A percentile compares a stretch with the other conserved stretches of the same genome.
phyloP scores from a whole-genome alignment of 176 grass and related monocot genomes.

The Sorghum bicolor region DNA sequence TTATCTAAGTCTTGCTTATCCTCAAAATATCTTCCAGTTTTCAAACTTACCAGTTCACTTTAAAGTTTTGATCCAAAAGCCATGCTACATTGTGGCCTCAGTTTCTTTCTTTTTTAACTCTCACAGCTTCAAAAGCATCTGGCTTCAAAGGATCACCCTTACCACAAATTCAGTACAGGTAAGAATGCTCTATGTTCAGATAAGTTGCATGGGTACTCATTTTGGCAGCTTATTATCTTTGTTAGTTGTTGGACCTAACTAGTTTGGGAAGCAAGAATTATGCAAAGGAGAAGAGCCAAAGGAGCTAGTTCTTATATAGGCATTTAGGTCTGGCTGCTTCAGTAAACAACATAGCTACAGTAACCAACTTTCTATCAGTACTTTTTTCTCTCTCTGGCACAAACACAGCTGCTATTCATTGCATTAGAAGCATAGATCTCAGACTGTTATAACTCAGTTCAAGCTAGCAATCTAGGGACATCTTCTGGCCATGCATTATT shows the following conservation, averaged over 20 bases:
- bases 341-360: background rate
- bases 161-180: slow-evolving; percentile 89
- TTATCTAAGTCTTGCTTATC: background rate
- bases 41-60: background rate
- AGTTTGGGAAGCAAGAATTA: background rate
- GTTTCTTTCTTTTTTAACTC: background rate
- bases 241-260: background rate
- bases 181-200: slow-evolving; percentile 24
- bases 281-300: background rate
- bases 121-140: slow-evolving; percentile 83
- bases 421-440: background rate
- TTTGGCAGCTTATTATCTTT: background rate
- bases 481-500: background rate
- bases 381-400: background rate
- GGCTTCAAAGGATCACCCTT: slow-evolving; percentile 84
- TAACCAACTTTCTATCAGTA: background rate
- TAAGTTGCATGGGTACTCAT: background rate
- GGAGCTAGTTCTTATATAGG: background rate
- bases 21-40: background rate
- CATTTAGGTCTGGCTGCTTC: background rate
- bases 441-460: background rate
- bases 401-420: background rate
- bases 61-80: background rate
- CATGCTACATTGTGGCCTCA: background rate
- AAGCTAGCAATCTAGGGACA: background rate